Base-by-base conservation (phyloP, 768 basidiomycete species). In the Paxillus ammoniavirescens region DNA sequence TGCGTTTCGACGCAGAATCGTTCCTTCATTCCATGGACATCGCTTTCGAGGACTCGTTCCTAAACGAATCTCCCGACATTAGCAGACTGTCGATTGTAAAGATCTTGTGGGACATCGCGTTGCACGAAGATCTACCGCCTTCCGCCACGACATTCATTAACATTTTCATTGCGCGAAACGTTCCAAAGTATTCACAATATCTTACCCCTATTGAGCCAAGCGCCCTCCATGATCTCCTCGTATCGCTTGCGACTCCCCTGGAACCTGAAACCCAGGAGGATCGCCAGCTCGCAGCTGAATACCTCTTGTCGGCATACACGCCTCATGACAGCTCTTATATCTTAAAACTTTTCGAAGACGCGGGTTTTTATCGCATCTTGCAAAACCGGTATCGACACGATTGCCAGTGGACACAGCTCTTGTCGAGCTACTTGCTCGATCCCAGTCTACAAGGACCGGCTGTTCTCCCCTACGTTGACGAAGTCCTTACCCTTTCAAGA, bases 91-190 rank as follows among this genome's bases (percentile, higher is more conserved):
- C 88, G 53, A 85, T 98, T 58, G 76, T 95, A 64, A 87, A 87
- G 61, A 86, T 93, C 50, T 75, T 98, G 35, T 78, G 94, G 52
- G 93, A 98, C 63, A 84, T 95, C 35, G 60, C 87, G 6, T 75
- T 82, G 5, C 66, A 73, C 48, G 73, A 72, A 21, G 75, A 77
- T 46, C 71, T 93, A 26, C 72, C 82, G 0, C 69, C 81, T 28
- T 70, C 78, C 38, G 93, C 91, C 65, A 72, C 75, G 53, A 93
- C 91, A 3, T 91, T 99, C 68, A 79, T 96, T 47, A 85, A 95
- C 65, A 98, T 99, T 56, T 99, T 99, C 71, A 81, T 98, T 52
- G 92, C 97, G 4, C 87, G 95, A 54, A 99, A 98, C 68, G 83
- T 97, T 10, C 93, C 97, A 0, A 98, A 98, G 72, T 99, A 98